Evolutionary conservation across 2,329 filamentous ascomycete species (phyloP).

Genomic region (Aureobasidium sp.): DNA sequence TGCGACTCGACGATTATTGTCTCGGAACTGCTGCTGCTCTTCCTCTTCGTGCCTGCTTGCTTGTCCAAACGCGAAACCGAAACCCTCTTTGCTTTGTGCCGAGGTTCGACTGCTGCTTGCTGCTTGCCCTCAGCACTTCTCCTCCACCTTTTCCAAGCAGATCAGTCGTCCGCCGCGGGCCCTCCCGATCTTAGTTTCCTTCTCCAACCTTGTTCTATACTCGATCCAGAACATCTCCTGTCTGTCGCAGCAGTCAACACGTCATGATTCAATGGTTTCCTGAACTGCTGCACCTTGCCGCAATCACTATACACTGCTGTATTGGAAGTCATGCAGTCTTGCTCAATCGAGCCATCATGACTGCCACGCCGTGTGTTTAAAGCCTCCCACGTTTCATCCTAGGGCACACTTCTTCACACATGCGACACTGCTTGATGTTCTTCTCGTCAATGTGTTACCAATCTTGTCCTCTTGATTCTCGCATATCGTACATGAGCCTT

Average conservation of each 20-base stretch:
- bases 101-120: background rate
- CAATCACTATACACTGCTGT: background rate
- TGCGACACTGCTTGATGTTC: background rate
- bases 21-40: background rate
- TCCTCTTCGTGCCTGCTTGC: background rate
- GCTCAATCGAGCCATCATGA: background rate
- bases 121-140: background rate
- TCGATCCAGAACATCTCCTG: background rate
- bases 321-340: background rate
- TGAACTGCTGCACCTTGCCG: background rate
- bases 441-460: background rate
- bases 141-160: background rate
- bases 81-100: background rate
- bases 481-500: background rate
- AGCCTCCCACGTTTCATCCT: background rate
- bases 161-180: background rate
- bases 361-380: background rate
- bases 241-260: background rate
- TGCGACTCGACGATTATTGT: background rate
- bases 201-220: background rate
- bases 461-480: background rate
- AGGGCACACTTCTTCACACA: background rate
- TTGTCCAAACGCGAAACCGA: background rate
- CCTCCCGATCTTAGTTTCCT: background rate
- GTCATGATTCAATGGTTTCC: background rate